Conservation (phyloP, 371 early-diverging fungal genomes). For the Mortierella sp. region DNA sequence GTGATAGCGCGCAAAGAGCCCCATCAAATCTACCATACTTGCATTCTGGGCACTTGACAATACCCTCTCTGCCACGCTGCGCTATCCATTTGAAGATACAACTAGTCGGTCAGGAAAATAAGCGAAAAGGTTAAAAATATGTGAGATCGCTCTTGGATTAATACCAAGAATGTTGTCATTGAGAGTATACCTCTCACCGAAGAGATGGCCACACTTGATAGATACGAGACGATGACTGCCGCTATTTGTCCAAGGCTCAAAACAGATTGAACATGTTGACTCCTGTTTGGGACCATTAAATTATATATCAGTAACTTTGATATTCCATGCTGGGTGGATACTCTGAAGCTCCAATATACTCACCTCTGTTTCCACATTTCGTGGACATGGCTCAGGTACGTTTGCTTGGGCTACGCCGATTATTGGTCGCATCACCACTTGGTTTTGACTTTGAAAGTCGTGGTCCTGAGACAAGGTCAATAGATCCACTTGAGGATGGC, state of each 20-base stretch:
- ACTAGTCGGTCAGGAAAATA: slow-evolving; percentile 3
- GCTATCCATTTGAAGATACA: slow-evolving; percentile 56
- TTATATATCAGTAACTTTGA: neutral
- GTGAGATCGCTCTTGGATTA: too few relatives aligned
- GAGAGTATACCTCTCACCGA: slow-evolving; percentile 52
- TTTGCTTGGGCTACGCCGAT: slow-evolving; percentile 1
- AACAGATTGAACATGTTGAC: slow-evolving; percentile 55
- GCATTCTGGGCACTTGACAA: slow-evolving; percentile 54
- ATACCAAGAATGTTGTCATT: neutral
- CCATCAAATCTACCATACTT: slow-evolving; percentile 21
- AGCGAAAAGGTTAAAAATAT: neutral
- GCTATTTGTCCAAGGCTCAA: slow-evolving; percentile 55
- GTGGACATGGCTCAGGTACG: slow-evolving; percentile 43
- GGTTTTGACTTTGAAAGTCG: slow-evolving; percentile 38
- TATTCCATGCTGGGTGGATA: neutral
- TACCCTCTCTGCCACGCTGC: slow-evolving; percentile 10
- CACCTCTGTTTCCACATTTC: slow-evolving; percentile 45
- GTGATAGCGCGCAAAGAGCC: neutral
- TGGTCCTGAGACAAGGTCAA: slow-evolving; percentile 24
- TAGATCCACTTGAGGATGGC: neutral
- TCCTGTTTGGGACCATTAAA: slow-evolving; percentile 13
- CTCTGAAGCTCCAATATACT: neutral
- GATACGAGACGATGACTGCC: slow-evolving; percentile 50
- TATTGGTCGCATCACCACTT: slow-evolving; percentile 16
- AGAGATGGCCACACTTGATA: slow-evolving; percentile 57